Evolutionary conservation across 192 early-diverging fungal species (phyloP).

Genomic region (Spizellomyces punctatus): DNA sequence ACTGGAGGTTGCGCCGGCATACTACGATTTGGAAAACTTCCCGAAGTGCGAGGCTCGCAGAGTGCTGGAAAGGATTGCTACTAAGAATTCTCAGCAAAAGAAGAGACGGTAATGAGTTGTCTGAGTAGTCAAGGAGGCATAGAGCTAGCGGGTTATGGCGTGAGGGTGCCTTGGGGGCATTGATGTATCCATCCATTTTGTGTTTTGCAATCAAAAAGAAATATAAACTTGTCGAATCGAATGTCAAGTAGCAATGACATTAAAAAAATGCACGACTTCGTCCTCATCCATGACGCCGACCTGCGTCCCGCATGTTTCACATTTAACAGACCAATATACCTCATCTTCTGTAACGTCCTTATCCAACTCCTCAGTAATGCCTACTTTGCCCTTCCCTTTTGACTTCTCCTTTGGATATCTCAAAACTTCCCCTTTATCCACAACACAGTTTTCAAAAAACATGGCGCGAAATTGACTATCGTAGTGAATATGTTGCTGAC

Average conservation of each 20-base stretch:
- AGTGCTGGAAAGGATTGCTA: constrained; percentile 27
- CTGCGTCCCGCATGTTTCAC: constrained; percentile 61
- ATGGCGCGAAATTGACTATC: constrained; percentile 67
- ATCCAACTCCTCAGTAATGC: neutral
- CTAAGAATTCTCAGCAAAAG: neutral
- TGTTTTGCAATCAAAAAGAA: too few species aligned
- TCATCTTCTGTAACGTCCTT: constrained; percentile 30
- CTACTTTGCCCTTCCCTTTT: neutral
- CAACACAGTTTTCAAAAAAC: constrained; percentile 66
- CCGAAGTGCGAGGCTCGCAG: constrained; percentile 81
- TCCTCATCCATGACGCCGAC: constrained; percentile 67
- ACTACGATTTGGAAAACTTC: constrained; percentile 90
- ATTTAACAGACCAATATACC: constrained; percentile 57
- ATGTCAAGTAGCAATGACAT: constrained; percentile 53
- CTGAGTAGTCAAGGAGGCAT: too few species aligned
- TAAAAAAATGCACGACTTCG: constrained; percentile 73
- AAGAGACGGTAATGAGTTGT: neutral
- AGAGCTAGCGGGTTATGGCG: too few species aligned
- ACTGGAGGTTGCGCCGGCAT: constrained; percentile 75
- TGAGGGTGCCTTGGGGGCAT: too few species aligned
- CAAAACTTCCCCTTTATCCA: constrained; percentile 45
- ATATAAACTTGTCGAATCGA: too few species aligned
- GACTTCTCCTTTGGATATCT: constrained; percentile 18
- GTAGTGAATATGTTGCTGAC: constrained; percentile 66
- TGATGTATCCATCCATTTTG: too few species aligned